Conservation (phyloP, 2,329 filamentous ascomycete genomes). For the Cyclaneusma minus region DNA sequence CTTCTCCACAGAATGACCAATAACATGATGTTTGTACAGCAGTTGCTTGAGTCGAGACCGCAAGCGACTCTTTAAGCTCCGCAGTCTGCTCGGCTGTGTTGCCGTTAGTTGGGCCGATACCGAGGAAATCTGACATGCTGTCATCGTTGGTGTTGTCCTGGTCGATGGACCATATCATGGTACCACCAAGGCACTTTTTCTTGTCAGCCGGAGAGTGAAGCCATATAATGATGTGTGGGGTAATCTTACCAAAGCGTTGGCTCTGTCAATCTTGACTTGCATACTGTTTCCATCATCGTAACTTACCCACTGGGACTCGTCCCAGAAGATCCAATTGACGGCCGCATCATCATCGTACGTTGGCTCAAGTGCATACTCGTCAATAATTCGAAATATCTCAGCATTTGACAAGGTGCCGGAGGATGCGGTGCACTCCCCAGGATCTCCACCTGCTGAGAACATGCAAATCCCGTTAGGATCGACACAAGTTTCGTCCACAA, state of each 20-base stretch:
- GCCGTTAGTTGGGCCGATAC: constrained; percentile 6
- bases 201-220: constrained; percentile 27
- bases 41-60: constrained; percentile 2
- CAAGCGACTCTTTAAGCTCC: constrained; percentile 3
- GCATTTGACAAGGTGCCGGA: too few species aligned
- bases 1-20: constrained; percentile 7
- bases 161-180: constrained; percentile 11
- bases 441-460: too few species aligned
- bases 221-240: constrained; percentile 21
- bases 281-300: too few species aligned
- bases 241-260: constrained; percentile 1
- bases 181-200: constrained; percentile 13
- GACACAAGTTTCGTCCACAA: too few species aligned
- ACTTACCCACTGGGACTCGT: too few species aligned
- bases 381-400: too few species aligned
- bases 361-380: too few species aligned
- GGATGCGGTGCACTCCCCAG: too few species aligned
- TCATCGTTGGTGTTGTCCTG: constrained; percentile 4
- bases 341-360: too few species aligned
- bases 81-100: constrained; percentile 2
- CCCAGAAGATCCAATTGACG: too few species aligned
- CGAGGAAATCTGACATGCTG: constrained; percentile 6
- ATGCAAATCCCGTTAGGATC: too few species aligned
- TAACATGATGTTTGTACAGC: constrained; percentile 5
- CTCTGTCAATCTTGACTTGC: constrained; percentile 11